Base-by-base conservation (phyloP, 495 filamentous ascomycete species). In the Daldinia caldariorum region DNA sequence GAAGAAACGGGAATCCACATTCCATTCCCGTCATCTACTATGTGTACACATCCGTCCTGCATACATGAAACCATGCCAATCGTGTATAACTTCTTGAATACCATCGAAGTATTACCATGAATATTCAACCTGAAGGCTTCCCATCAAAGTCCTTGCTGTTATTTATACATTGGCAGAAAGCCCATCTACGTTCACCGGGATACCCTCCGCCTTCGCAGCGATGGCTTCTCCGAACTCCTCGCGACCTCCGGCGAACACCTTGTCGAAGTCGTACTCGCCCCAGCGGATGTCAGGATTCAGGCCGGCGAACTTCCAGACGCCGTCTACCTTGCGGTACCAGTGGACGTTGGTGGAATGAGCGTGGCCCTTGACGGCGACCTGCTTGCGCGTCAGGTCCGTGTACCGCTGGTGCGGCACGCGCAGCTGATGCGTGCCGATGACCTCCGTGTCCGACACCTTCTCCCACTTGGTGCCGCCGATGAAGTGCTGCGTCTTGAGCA, bases 251-350 rank as follows among this genome's bases (percentile, higher is more conserved):
- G 75, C 80, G 60, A 83, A 83, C 8, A 84, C 78, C 67, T 81
- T 76, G 54, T 84, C 80, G 70, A 91, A 92, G 49, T 91, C 88
- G 73, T 89, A 86, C 83, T 94, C 92, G 67, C 79, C 81, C 89
- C 89, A 94, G 45, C 88, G 79, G 62, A 94, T 90, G 54, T 87
- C 82, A 1, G 92, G 91, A 74, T 83, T 81, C 57, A 94, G 79
- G 1, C 92, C 91, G 1, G 91, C 90, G 78, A 93, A 92, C 80
- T 93, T 94, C 92, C 92, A 94, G 63, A 88, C 86, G 5, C 90
- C 90, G 69, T 92, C 80, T 20, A 92, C 80, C 84, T 91, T 93
- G 61, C 82, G 83, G 78, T 94, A 94, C 77, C 86, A 91, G 75
- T 91, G 88, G 70, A 85, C 85, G 76, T 90, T 91, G 61, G 87